Evolutionary conservation across 1,284 basidiomycete species (phyloP), one percentile per base, ranked within the genome.

Genomic region (Athelia sp.): DNA sequence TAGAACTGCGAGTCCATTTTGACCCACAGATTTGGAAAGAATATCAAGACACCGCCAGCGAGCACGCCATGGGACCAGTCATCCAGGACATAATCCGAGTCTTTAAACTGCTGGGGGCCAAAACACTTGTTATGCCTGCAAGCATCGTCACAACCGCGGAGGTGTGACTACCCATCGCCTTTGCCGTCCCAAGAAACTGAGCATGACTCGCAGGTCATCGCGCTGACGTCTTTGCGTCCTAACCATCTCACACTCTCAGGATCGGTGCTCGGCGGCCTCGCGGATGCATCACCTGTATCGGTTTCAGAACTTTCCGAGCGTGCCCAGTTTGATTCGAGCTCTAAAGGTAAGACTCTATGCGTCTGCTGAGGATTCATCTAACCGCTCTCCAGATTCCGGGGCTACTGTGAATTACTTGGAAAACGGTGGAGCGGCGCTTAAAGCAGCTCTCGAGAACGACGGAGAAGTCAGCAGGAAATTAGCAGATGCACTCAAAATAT

Each of bases 1-100:
- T 51, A 74, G 75, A 78, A 53, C 63, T 78, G 2, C 70, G 72
- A 18, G 75, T 75, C 9, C 76, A 78, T 56, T 75, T 74, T 50
- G 68, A 74, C 48, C 62, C 66, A 3, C 55, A 51, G 2, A 32
- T 70, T 6, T 75, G 72, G 73, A 68, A 69, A 48, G 67, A 70
- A 38, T 75, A 74, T 52, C 56, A 58, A 0, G 61, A 73, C 48
- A 63, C 73, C 3, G 69, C 64, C 14, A 56, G 54, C 8, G 69
- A 76, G 49, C 74, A 78, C 52, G 74, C 75, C 4, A 71, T 71
- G 66, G 62, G 63, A 3, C 50, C 60, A 0, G 63, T 73, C 36
- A 73, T 77, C 48, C 56, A 56, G 32, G 57, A 62, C 14, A 70
- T 76, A 49, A 64, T 74, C 14, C 51, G 64, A 36, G 55, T 65